Evolutionary conservation across 1,139 yeast genomes (phyloP), one percentile per base, ranked within the genome.

Genomic region (Blastobotrys elegans): DNA sequence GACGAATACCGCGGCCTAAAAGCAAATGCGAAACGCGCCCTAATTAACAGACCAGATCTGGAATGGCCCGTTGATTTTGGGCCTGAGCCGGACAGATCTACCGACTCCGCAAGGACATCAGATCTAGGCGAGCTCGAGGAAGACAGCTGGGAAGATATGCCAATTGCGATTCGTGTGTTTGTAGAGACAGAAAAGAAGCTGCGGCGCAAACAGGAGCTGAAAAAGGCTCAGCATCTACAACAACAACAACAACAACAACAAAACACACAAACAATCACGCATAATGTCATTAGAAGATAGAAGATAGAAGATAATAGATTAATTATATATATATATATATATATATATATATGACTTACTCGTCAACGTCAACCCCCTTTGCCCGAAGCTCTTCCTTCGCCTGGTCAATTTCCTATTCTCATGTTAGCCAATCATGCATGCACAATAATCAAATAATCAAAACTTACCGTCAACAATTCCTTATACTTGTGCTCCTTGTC

Each of bases 51-150:
- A 7, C 61, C 62, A 1, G 58, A 59, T 27, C 46, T 49, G 57
- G 67, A 61, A n/a, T 89, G 97, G 97, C 97, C 97, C 0, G 73
- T 68, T 22, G 80, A 82, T 54, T 86, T 88, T 66, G 76, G 88
- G 58, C 82, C 95, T 1, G 96, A 95, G 13, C 73, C 83, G 50
- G 62, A 39, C 21, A 22, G 49, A 34, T 55, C 74, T n/a, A 44
- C 33, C 24, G 34, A 17, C 14, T 45, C 26, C 16, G 42, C 21
- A 40, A n/a, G n/a, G n/a, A n/a, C n/a, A n/a, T n/a, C n/a, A n/a
- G 43, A 43, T 56, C 24, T 52, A 43, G 49, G 14, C 26, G 31
- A 30, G 14, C 58, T 60, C 43, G 73, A 69, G 7, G 70, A 66
- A 41, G 77, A 72, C 24, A 73, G 72, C 7, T 84, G 90, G 87